These are phyloP conservation scores for Lodderomyces pseudojiufengensis DNA, from an alignment of 1,139 yeast species.

Conservation along the genomic window DNA sequence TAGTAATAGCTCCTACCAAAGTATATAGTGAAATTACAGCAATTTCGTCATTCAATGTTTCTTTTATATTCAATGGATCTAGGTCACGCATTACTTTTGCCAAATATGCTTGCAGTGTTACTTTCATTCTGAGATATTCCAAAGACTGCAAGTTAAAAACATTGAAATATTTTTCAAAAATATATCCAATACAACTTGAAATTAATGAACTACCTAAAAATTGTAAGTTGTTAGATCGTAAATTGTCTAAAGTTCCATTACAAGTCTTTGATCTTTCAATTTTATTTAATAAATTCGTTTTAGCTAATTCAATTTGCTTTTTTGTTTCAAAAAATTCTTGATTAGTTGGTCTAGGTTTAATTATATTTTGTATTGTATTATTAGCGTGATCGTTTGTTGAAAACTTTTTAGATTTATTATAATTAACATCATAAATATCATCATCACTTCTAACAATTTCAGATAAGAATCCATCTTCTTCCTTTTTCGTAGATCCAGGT, in stretches of 20 bases:
- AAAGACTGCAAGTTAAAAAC: conserved; percentile 36
- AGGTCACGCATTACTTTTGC: conserved; percentile 50
- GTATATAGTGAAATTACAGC: conserved; percentile 53
- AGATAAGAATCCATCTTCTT: conserved; percentile 23
- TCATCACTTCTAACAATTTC: conserved; percentile 37
- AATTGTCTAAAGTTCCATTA: conserved; percentile 47
- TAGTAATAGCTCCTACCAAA: conserved; percentile 65
- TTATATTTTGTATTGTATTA: conserved; percentile 36
- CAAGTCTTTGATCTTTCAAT: conserved; percentile 69
- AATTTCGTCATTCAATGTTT: conserved; percentile 40
- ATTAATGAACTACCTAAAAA: conserved; percentile 57
- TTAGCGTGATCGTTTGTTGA: conserved; percentile 35
- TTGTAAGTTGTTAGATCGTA: conserved; percentile 45
- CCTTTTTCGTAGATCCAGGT: conserved; percentile 2
- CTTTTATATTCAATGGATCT: conserved; percentile 32
- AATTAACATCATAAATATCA: conserved; percentile 31
- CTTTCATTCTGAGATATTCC: conserved; percentile 53
- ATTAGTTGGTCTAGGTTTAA: conserved; percentile 29
- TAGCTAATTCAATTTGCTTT: conserved; percentile 16
- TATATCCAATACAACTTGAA: conserved; percentile 52
- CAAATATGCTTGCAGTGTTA: conserved; percentile 40
- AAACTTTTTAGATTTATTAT: conserved; percentile 28
- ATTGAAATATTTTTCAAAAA: conserved; percentile 52
- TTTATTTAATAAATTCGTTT: conserved; percentile 29
- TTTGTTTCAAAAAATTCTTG: no score